These are phyloP conservation scores for Eucalyptus pumila DNA, from an alignment of 345 rosid species.

Conservation along the genomic window DNA sequence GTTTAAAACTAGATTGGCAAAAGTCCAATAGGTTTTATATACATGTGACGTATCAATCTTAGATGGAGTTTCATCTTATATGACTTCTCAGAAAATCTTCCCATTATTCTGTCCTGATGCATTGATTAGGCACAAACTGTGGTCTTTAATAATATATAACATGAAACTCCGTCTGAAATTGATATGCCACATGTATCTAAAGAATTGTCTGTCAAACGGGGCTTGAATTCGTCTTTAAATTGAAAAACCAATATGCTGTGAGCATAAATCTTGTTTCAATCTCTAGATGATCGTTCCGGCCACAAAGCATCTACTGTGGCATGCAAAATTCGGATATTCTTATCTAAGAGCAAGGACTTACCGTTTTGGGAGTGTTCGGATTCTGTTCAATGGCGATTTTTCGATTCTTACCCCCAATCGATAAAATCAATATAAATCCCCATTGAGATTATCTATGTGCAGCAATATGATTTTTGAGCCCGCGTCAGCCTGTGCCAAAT, in stretches of 20 bases:
- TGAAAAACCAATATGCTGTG: not conserved
- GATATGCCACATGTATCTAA: not conserved
- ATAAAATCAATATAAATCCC: not conserved
- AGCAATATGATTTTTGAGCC: not conserved
- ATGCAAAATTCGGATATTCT: not conserved
- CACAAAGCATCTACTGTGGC: not conserved
- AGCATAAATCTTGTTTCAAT: not conserved
- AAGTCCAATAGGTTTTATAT: no score
- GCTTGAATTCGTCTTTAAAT: not conserved
- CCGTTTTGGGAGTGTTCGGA: not conserved
- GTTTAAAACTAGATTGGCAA: no score
- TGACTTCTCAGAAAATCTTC: no score
- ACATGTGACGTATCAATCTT: no score
- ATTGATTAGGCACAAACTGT: not conserved
- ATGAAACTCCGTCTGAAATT: not conserved
- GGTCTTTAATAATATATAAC: not conserved
- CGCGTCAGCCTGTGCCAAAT: not conserved
- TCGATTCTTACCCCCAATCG: not conserved
- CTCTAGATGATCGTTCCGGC: not conserved
- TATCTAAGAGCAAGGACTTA: not conserved
- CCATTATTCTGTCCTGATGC: not conserved
- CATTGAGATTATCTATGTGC: not conserved
- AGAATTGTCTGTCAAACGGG: not conserved
- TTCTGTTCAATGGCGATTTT: not conserved
- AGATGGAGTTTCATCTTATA: no score